Evolutionary conservation across 495 filamentous ascomycete genomes (phyloP), one percentile per base, ranked within the genome.

Genomic region (Jackrogersella minutella): DNA sequence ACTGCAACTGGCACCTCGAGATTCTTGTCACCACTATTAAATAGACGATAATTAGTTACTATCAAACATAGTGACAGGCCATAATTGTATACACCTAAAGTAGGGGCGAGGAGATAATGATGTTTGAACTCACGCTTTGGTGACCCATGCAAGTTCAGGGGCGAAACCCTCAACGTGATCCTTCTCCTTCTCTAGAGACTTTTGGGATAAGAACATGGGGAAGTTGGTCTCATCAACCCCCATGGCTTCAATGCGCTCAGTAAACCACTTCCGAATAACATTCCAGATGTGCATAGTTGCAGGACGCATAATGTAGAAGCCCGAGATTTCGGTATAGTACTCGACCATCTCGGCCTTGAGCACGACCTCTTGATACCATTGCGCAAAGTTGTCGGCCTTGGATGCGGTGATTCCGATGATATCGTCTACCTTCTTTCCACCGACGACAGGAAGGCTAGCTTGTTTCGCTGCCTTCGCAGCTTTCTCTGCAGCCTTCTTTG

Each of bases 131-230:
- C 84, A 93, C 88, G 92, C 93, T 78, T 95, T 92, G 28, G 96
- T 98, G 36, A 99, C 96, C 95, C 95, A 98, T 52, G 96, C 96
- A 63, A 99, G 89, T 78, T 99, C 95, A 50, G 95, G 93, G 57
- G 93, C 94, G 77, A 98, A 98, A 22, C 96, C 96, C 78, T 99
- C 93, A 57, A 99, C 89, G 73, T 99, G 96, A 61, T 92, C 91
- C 84, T 97, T 97, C 81, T 98, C 96, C 68, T 90, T 87, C 80
- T 97, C 87, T 68, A 99, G 80, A 9, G 93, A 92, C 79, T 93
- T 94, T 67, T 90, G 82, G 2, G 91, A 93, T 58, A 98, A 87
- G 77, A 99, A 98, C 78, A 97, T 87, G 40, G 94, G 95, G 77
- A 97, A 99, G 70, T 91, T 94, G 77, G 92, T 92, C 81, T 99